Evolutionary conservation across 495 filamentous ascomycete species (phyloP), one percentile per base, ranked within the genome.

Genomic region (Trichodelitschia bisporula): DNA sequence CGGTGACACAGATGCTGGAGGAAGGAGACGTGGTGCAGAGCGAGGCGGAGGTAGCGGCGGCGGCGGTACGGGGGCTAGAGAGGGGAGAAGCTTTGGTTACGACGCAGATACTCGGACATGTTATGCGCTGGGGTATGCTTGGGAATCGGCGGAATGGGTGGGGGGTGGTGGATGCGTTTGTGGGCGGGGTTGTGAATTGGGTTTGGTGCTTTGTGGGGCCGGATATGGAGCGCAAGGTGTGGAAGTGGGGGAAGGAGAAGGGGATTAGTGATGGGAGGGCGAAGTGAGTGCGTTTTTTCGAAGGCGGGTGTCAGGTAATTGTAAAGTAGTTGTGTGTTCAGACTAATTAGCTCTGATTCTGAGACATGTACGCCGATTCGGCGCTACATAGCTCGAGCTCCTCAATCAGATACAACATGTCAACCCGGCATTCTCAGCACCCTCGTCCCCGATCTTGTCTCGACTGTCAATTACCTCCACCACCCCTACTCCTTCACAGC

Each of bases 1-100:
- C 54, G 3, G 54, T 93, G 28, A 92, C 86, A 11, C 60, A 69
- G 40, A 62, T 73, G 31, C 47, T 97, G 35, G 86, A 97, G 53
- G 69, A 79, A 40, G 58, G 56, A 17, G 86, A 97, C 49, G 69
- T 68, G 37, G 62, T 63, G 6, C 77, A 86, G 52, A 74, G 65
- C 1, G 69, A 77, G 19, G 69, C 79, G 3, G 64, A 71, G 35
- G 80, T 83, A 4, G 86, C 86, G 3, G 46, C 42, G 5, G 58
- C 57, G 11, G 59, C 73, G n/a, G 63, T 97, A 14, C 47, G 44
- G 18, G 74, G 67, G 3, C 51, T 97, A 34, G 84, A 97, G 52
- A 61, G 51, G 18, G 89, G 86, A 0, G 59, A 84, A 14, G 76
- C 77, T 47, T 50, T 78, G 39, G 63, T 91, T 21, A 67, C 71